Percentiles rank a stretch among this genome's conserved stretches.
phyloP scores from a whole-genome alignment of 164 flowering plant genomes.

The Liriodendron chinense region DNA sequence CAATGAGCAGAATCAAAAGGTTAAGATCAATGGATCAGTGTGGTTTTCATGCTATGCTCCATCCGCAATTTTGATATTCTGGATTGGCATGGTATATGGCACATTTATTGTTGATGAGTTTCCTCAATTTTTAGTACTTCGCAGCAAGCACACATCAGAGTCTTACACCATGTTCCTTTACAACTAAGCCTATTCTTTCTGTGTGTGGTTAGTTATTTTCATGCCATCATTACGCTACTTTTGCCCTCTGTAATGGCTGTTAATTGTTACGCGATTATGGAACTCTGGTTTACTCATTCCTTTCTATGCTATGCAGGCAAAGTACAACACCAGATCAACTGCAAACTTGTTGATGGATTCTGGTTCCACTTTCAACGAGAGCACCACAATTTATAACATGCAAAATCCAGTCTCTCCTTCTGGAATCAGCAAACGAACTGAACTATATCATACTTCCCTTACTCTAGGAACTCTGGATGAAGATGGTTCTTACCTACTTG shows the following conservation, averaged over 20 bases:
- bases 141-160: no score
- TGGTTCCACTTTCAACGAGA: conserved; percentile 36
- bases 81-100: no score
- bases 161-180: no score
- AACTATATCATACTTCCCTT: conserved; percentile 32
- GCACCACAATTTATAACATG: conserved; percentile 31
- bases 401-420: conserved; percentile 36
- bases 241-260: neutral
- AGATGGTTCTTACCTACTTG: conserved; percentile 46
- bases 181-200: no score
- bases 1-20: no score
- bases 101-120: no score
- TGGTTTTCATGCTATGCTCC: no score
- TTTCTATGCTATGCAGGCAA: conserved; percentile 47
- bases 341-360: conserved; percentile 42
- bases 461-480: conserved; percentile 61
- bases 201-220: neutral
- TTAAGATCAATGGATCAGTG: no score
- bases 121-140: no score
- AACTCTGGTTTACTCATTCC: neutral
- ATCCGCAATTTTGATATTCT: no score
- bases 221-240: neutral
- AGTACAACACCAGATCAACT: conserved; percentile 33
- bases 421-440: conserved; percentile 32
- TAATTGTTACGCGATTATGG: neutral